Percentiles rank a stretch among this genome's conserved stretches.
Evolutionary conservation across 1,139 yeast species (phyloP).

Genomic region (Hansenula anomala): DNA sequence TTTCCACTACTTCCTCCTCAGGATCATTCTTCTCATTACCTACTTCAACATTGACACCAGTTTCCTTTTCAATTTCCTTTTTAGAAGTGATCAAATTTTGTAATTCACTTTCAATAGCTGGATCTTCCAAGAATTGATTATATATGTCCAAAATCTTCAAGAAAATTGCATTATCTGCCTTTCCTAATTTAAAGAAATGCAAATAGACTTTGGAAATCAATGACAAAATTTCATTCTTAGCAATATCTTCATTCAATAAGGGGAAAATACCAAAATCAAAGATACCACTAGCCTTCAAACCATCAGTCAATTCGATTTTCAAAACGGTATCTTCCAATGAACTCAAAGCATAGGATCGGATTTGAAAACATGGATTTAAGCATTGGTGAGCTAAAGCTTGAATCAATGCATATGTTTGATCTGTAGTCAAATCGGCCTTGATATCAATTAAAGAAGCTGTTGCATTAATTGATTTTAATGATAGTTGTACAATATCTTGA

Average conservation of each 20-base stretch:
- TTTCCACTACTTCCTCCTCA: too few relatives aligned
- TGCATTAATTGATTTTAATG: constrained; percentile 57
- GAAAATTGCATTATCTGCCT: constrained; percentile 40
- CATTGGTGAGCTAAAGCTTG: constrained; percentile 88
- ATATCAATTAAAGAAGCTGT: constrained; percentile 44
- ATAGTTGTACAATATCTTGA: constrained; percentile 49
- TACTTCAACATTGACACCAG: not conserved
- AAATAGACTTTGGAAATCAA: constrained; percentile 70
- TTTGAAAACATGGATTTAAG: constrained; percentile 78
- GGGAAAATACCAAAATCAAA: constrained; percentile 77
- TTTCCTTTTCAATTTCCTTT: constrained; percentile 24
- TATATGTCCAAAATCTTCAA: constrained; percentile 41
- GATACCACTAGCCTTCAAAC: constrained; percentile 45
- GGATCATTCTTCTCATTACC: not conserved
- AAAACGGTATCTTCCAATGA: constrained; percentile 46
- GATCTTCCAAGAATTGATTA: constrained; percentile 40
- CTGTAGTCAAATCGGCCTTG: constrained; percentile 20
- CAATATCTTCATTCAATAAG: constrained; percentile 59
- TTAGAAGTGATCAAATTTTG: constrained; percentile 31
- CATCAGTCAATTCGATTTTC: constrained; percentile 27
- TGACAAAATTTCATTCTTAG: constrained; percentile 63
- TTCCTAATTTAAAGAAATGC: constrained; percentile 42
- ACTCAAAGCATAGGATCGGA: constrained; percentile 60
- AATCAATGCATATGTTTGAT: constrained; percentile 48
- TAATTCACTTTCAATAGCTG: constrained; percentile 34